phyloP scores from a whole-genome alignment of 2,329 filamentous ascomycete species.

The Ophiocordyceps camponoti-rufipedis region DNA sequence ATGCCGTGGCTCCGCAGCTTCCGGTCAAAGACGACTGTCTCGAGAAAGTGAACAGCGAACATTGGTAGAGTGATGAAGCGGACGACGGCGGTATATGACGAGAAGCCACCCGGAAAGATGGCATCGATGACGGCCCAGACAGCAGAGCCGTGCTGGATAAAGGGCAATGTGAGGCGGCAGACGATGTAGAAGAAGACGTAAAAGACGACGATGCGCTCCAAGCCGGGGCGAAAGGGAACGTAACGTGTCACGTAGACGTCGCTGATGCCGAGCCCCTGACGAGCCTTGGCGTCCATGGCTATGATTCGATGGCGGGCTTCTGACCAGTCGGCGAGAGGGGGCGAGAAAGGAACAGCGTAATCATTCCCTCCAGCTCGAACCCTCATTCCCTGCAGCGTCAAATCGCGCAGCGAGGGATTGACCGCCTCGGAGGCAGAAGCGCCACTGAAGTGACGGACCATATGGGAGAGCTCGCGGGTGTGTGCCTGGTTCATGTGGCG shows the following conservation, averaged over 20 bases:
- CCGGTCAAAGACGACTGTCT: conserved; percentile 36
- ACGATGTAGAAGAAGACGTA: conserved; percentile 35
- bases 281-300: conserved; percentile 43
- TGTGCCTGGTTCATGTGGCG: conserved; percentile 82
- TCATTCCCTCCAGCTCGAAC: conserved; percentile 27
- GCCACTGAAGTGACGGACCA: conserved; percentile 53
- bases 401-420: conserved; percentile 38
- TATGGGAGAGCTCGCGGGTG: conserved; percentile 52
- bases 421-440: conserved; percentile 34
- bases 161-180: conserved; percentile 26
- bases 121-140: conserved; percentile 30
- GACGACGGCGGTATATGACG: conserved; percentile 39
- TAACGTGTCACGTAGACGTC: conserved; percentile 23
- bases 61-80: conserved; percentile 39
- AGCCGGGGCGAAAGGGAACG: conserved; percentile 16
- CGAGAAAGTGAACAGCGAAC: conserved; percentile 43
- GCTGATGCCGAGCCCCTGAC: conserved; percentile 40
- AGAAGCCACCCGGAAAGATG: conserved; percentile 37
- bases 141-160: conserved; percentile 31
- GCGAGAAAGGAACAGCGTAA: conserved; percentile 43
- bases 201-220: conserved; percentile 34
- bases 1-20: conserved; percentile 30
- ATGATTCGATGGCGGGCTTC: conserved; percentile 56
- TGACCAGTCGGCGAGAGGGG: conserved; percentile 47
- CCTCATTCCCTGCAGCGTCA: conserved; percentile 47